Base-by-base conservation (phyloP, 495 filamentous ascomycete species). In the Penicillium maclennaniae region DNA sequence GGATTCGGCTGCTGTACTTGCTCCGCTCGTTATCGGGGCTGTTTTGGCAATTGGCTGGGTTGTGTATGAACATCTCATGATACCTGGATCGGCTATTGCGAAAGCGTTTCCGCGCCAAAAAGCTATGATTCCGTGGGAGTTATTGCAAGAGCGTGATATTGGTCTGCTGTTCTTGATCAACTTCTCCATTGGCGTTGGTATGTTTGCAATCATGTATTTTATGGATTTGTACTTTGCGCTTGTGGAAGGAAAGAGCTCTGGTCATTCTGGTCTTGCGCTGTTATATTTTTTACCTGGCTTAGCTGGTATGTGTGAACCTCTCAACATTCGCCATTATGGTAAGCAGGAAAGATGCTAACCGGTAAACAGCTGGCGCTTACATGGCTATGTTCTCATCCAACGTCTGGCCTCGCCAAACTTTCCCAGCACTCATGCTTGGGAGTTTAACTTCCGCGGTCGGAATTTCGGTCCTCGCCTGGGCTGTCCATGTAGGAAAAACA, bases 121-220 rank as follows among this genome's bases (percentile, higher is more conserved):
- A 45, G 68, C 82, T 15, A 85, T 84, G 81, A 69, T 86, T 39
- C 79, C 82, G 2, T 81, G 77, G 59, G 63, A 69, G 21, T 51
- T 85, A 36, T 66, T 85, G 37, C 49, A 47, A 16, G 66, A 75
- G 25, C 65, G 71, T n/a, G 79, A 87, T 56, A 71, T 77, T 12
- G 65, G 74, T 2, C 63, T 83, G 36, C 53, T 85, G 14, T 68
- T 77, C n/a, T 66, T 76, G 28, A 65, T 84, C 56, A 78, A 81
- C 63, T 77, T 83, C 43, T 60, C 72, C 8, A 69, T 74, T 3
- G 81, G 81, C 8, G 74, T 58, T 55, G 62, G 67, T 16, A 68
- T 77, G 59, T 78, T 74, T 56, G 69, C 73, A 12, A 73, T 83
- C 25, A 79, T 83, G 61, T 86, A 86, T 61, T 85, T 82, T 54